Base-by-base conservation (phyloP, 169 alveolate genomes). In the Cryptosporidium ubiquitum region DNA sequence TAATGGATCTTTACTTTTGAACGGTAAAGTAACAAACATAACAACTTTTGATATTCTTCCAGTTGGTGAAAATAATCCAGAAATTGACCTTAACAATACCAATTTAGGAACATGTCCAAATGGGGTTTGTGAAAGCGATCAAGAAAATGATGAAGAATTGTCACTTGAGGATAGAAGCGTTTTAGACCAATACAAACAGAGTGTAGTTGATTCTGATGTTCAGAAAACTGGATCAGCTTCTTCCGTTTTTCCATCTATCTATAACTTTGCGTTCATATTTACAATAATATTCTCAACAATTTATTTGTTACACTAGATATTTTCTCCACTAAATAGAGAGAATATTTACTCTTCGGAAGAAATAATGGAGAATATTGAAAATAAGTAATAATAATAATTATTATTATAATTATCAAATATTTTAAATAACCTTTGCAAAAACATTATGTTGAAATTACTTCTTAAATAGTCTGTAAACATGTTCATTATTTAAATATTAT, bases 111-210 rank as follows among this genome's bases (percentile, higher is more conserved):
- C 68, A 18, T 79, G 89, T 79, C 89, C 89, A 20, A 79, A 79
- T 79, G 89, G 89, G 9, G 75, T 79, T 37, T 79, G 89, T 61
- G 75, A 58, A 64, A 79, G 89, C 39, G 89, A 79, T 39, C 40
- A 47, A 29, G 84, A 69, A 29, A 37, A 9, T 16, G 84, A 69
- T 69, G 89, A 79, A 18, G 89, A 79, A 40, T 10, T 39, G 3
- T 7, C 40, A 26, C 61, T 79, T 42, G 75, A 79, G 10, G 58
- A 79, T 7, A 79, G 79, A 0, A 37, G 40, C 5, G 23, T 79
- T 12, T 61, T n/a, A n/a, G n/a, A n/a, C n/a, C n/a, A 20, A 18
- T 61, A 40, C 64, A 79, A 79, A 20, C 89, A 79, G 42, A 5
- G 14, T n/a, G 26, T 60, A 14, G 37, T 40, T 20, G 89, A 61